Conservation (phyloP, 306 rosid genomes). For the Lathyrus aphaca region DNA sequence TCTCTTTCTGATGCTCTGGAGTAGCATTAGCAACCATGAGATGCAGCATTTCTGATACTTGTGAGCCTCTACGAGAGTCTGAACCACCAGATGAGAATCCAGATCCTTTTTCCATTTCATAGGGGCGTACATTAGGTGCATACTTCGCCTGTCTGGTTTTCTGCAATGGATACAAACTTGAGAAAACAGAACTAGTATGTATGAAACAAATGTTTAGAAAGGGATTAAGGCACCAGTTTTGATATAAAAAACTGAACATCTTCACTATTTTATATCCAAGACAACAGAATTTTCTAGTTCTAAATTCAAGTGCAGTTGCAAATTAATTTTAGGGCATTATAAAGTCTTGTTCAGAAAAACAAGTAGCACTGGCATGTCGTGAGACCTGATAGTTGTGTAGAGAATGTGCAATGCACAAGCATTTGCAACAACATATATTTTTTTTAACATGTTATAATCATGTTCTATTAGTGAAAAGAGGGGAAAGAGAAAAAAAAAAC, state of each 20-base stretch:
- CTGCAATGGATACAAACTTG: constrained; percentile 42
- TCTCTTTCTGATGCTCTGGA: constrained; percentile 78
- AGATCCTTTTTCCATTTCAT: constrained; percentile 59
- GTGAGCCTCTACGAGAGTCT: constrained; percentile 53
- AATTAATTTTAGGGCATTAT: constrained; percentile 12
- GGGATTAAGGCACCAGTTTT: constrained; percentile 5
- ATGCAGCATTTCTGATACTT: constrained; percentile 68
- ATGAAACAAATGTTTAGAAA: constrained; percentile 8
- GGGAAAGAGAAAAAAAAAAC: constrained; percentile 39
- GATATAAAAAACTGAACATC: constrained; percentile 13
- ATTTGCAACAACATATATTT: constrained; percentile 15
- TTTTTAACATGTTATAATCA: constrained; percentile 23
- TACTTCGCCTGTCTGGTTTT: constrained; percentile 59
- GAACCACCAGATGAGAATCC: constrained; percentile 56
- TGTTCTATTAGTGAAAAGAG: neutral
- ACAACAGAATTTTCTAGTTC: neutral
- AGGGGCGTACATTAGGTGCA: constrained; percentile 53
- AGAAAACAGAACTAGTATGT: constrained; percentile 27
- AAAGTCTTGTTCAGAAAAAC: constrained; percentile 18
- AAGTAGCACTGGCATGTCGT: constrained; percentile 13
- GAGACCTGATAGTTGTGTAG: constrained; percentile 27
- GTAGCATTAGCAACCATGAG: constrained; percentile 75
- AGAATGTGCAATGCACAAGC: constrained; percentile 23
- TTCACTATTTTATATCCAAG: constrained; percentile 17
- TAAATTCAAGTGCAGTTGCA: constrained; percentile 17